Percentiles rank a stretch among this genome's conserved stretches.
These are phyloP conservation scores for Neurospora crassa DNA, from an alignment of 2,329 filamentous ascomycete species.

Conservation along the genomic window DNA sequence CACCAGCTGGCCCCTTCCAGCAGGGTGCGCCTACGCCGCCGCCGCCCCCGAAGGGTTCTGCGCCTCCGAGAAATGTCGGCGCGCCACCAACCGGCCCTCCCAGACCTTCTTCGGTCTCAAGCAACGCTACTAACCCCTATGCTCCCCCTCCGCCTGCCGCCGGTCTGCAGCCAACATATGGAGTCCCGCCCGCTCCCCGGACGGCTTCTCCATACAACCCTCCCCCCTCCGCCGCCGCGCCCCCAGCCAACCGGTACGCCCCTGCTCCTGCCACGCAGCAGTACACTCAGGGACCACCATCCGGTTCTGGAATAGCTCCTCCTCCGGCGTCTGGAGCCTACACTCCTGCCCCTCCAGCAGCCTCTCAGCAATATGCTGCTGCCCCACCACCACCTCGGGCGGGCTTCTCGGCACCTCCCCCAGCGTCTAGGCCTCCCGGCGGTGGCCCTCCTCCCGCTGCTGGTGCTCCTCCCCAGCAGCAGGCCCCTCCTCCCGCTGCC, in stretches of 20 bases:
- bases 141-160: constrained; percentile 32
- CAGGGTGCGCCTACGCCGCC: constrained; percentile 57
- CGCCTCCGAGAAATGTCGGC: constrained; percentile 46
- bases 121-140: constrained; percentile 54
- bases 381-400: constrained; percentile 26
- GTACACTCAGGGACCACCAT: constrained; percentile 33
- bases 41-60: constrained; percentile 72
- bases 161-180: constrained; percentile 23
- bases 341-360: constrained; percentile 31
- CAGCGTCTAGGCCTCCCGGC: constrained; percentile 32
- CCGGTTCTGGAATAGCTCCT: constrained; percentile 22
- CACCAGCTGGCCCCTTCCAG: constrained; percentile 47
- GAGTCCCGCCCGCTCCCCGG: constrained; percentile 54
- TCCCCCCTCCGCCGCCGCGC: constrained; percentile 53
- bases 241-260: constrained; percentile 68
- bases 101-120: constrained; percentile 46
- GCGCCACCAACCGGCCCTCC: constrained; percentile 29
- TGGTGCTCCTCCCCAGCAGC: constrained; percentile 27
- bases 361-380: constrained; percentile 17
- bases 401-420: constrained; percentile 46
- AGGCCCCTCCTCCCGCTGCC: constrained; percentile 27
- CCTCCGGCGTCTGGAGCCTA: constrained; percentile 35
- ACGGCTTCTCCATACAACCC: constrained; percentile 81
- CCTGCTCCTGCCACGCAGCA: constrained; percentile 52
- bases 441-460: constrained; percentile 24